phyloP scores from a whole-genome alignment of 2,329 filamentous ascomycete species.

The Huntiella decipiens region DNA sequence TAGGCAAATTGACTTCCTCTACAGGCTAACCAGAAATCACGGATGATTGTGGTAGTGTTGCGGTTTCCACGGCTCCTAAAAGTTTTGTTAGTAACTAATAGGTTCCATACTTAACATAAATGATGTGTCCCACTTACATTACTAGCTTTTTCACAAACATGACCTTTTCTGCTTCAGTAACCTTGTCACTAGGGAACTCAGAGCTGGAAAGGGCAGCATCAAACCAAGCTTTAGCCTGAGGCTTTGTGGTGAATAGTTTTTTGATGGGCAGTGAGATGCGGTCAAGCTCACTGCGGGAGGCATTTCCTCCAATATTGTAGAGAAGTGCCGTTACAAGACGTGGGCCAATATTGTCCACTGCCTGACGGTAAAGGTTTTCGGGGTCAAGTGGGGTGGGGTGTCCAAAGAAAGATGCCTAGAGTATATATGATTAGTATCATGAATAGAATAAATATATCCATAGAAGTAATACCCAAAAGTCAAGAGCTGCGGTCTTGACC shows the following conservation, averaged over 20 bases:
- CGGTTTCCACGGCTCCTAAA: conserved; percentile 41
- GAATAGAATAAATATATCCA: not conserved
- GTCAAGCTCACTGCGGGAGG: conserved; percentile 53
- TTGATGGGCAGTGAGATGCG: conserved; percentile 52
- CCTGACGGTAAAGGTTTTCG: conserved; percentile 25
- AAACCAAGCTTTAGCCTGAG: conserved; percentile 41
- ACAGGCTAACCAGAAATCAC: conserved; percentile 55
- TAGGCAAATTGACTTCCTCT: conserved; percentile 38
- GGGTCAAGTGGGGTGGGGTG: conserved; percentile 24
- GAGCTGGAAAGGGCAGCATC: conserved; percentile 36
- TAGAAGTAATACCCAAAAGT: conserved; percentile 47
- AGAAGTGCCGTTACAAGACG: conserved; percentile 39
- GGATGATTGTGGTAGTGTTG: conserved; percentile 46
- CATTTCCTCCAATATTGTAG: conserved; percentile 48
- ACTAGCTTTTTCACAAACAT: conserved; percentile 48
- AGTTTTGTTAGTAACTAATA: not conserved
- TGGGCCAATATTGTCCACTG: conserved; percentile 41
- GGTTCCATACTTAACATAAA: conserved; percentile 6
- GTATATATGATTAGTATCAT: conserved; percentile 1
- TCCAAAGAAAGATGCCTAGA: conserved; percentile 32
- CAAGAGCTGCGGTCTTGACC: conserved; percentile 53
- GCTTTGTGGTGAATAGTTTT: conserved; percentile 40
- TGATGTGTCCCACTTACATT: conserved; percentile 23
- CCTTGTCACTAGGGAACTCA: conserved; percentile 39
- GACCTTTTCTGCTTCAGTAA: conserved; percentile 38